phyloP scores from a whole-genome alignment of 1,139 yeast species.

The Tardiomyces blankii region DNA sequence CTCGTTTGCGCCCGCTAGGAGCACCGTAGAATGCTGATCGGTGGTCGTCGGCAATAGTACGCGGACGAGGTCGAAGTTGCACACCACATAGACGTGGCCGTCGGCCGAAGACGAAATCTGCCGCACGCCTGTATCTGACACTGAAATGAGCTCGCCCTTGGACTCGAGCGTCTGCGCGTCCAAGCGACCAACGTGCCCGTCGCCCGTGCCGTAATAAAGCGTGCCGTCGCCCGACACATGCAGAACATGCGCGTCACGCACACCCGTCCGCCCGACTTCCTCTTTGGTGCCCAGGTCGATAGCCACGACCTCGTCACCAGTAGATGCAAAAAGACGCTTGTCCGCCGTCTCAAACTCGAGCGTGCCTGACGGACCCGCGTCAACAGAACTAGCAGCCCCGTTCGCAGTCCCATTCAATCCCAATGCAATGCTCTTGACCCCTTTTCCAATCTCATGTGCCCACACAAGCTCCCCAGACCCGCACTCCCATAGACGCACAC shows the following conservation, averaged over 20 bases:
- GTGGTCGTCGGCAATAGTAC: background rate
- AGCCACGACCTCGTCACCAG: background rate
- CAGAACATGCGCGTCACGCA: background rate
- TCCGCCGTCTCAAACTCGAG: conserved; percentile 33
- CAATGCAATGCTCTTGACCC: conserved; percentile 1
- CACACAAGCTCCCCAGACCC: conserved; percentile 38
- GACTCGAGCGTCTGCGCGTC: background rate
- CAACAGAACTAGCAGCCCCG: background rate
- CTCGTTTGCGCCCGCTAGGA: background rate
- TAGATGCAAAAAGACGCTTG: conserved; percentile 8
- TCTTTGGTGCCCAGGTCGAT: background rate
- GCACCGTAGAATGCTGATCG: too few species aligned
- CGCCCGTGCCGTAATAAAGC: background rate
- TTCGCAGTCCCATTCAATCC: background rate
- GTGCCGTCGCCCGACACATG: background rate
- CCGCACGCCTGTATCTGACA: background rate
- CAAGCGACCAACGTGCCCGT: background rate
- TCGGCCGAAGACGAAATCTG: background rate
- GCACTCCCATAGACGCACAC: conserved; percentile 54
- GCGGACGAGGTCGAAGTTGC: background rate
- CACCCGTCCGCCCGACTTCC: background rate
- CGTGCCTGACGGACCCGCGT: conserved; percentile 1
- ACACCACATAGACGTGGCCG: background rate
- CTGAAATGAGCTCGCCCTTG: background rate
- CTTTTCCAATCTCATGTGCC: background rate